Evolutionary conservation across 2,329 filamentous ascomycete genomes (phyloP), one percentile per base, ranked within the genome.

Genomic region (Stemphylium lycopersici): DNA sequence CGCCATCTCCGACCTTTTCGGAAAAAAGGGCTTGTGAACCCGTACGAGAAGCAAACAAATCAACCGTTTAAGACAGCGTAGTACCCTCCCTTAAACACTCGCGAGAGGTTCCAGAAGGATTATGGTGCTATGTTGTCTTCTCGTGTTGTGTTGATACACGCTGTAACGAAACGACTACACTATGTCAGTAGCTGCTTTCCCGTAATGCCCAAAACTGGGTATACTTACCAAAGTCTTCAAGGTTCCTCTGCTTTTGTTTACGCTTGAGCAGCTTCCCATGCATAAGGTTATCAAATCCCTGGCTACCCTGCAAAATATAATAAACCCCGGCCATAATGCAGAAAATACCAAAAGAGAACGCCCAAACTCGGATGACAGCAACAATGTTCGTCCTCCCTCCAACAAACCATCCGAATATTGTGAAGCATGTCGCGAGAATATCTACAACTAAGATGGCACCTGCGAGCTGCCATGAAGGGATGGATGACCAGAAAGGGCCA

Each of bases 111-210:
- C 8, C 18, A 13, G 12, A 12, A 20, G 33, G 33, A 34, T 13
- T n/a, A 39, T n/a, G 8, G 54, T 49, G 39, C 79, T 89, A 93
- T 78, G 87, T 82, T 66, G 87, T 90, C 84, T 93, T 93, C 83
- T 96, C 91, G 82, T 96, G 91, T 80, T 95, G 90, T 58, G 90
- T 95, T 50, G 91, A 93, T 65, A 95, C 90, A 78, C 91, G 90
- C 82, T 96, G 90, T 76, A 96, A 84, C 57, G 90, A 92, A 73
- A 96, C 90, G 76, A 95, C 90, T 91, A 69, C 67, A 65, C 4
- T 50, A 56, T 50, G 75, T 89, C 84, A 89, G 84, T 66, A 52
- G 10, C 6, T 40, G 12, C 10, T 29, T 5, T 5, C 3, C 8
- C 12, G n/a, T 3, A 15, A 7, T 20, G 24, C 24, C 8, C 33